Percentiles rank a stretch among this genome's conserved stretches.
Conservation (phyloP, 768 basidiomycete species). For the Leccinellum rugosiceps region DNA sequence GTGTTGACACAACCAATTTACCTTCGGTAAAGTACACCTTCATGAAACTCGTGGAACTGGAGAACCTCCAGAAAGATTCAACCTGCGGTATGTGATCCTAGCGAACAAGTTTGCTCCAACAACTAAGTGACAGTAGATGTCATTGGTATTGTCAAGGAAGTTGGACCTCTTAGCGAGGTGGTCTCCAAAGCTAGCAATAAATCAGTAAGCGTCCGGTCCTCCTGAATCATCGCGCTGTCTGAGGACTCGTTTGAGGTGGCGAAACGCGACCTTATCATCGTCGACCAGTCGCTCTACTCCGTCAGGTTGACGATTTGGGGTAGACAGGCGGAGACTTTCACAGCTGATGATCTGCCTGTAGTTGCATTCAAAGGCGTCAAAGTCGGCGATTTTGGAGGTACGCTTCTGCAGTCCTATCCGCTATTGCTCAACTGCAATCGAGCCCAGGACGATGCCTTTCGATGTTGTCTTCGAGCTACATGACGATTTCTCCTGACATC, state of each 20-base stretch:
- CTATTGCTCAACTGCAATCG: constrained; percentile 4
- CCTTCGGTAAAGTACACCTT: constrained; percentile 88
- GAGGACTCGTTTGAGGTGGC: constrained; percentile 50
- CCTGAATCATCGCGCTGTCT: constrained; percentile 2
- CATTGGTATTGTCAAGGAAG: constrained; percentile 81
- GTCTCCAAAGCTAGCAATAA: constrained; percentile 66
- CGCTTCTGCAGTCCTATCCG: constrained; percentile 5
- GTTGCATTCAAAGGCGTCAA: constrained; percentile 93
- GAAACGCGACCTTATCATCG: constrained; percentile 88
- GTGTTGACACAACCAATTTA: constrained; percentile 69
- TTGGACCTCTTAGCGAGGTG: constrained; percentile 64
- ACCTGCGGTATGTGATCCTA: constrained; percentile 61
- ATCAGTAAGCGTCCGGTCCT: constrained; percentile 39
- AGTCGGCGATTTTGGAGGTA: constrained; percentile 89
- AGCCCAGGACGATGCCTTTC: constrained; percentile 74
- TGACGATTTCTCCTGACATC: constrained; percentile 90
- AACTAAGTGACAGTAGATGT: constrained; percentile 56
- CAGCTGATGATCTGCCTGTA: constrained; percentile 58
- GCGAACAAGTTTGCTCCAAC: background rate
- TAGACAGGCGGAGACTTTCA: constrained; percentile 83
- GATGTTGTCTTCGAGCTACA: constrained; percentile 74
- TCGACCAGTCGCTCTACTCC: constrained; percentile 75
- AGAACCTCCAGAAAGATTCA: constrained; percentile 70
- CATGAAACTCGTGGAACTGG: constrained; percentile 58
- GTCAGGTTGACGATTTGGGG: constrained; percentile 94